Evolutionary conservation across 148 eudicot genomes (phyloP).

Genomic region (Rhododendron ovatum): DNA sequence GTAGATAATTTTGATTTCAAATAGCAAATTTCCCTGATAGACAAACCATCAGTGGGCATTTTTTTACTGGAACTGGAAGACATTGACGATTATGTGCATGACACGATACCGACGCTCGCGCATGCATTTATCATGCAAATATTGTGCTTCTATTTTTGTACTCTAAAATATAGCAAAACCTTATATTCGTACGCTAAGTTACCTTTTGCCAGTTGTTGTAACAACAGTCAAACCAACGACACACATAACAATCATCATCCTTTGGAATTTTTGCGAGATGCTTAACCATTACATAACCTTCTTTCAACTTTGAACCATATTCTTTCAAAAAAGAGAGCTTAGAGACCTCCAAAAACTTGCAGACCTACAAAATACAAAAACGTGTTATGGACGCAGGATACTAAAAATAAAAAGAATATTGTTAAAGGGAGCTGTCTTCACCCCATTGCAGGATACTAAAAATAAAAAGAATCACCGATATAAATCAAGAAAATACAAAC

Average conservation of each 20-base stretch:
- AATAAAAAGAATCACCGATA: too few relatives aligned
- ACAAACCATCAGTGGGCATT: not conserved
- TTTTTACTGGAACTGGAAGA: not conserved
- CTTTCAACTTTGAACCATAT: constrained; percentile 94
- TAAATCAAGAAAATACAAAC: not conserved
- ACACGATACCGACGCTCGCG: not conserved
- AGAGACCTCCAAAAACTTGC: constrained; percentile 93
- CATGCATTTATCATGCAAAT: not conserved
- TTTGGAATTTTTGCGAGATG: constrained; percentile 70
- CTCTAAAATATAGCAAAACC: not conserved
- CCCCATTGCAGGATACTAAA: not conserved
- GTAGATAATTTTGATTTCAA: not conserved
- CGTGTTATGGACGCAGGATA: not conserved
- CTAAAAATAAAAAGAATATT: not conserved
- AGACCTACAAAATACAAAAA: constrained; percentile 45
- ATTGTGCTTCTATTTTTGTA: not conserved
- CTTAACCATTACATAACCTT: constrained; percentile 88
- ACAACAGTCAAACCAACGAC: constrained; percentile 74
- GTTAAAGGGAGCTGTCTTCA: too few relatives aligned
- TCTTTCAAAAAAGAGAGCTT: constrained; percentile 82
- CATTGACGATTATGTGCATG: not conserved
- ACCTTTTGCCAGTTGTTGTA: constrained; percentile 98
- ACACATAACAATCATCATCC: constrained; percentile 57
- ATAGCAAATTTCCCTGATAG: not conserved
- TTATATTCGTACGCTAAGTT: constrained; percentile 6